Conservation (phyloP, 208 protist genomes). For the Porcisia hertigi region DNA sequence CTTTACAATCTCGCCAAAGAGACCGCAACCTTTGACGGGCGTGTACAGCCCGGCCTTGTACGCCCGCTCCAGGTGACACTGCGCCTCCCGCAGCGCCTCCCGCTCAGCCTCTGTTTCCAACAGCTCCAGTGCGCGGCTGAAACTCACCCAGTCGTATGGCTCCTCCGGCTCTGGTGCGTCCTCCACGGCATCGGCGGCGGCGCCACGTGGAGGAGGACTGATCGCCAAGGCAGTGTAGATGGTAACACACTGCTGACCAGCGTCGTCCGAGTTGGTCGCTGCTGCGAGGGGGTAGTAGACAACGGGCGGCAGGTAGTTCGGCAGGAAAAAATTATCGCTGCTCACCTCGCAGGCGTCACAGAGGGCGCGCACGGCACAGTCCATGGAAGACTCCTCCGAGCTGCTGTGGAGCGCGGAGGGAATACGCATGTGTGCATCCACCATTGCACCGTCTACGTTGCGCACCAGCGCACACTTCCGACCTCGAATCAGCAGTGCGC, state of each 20-base stretch:
- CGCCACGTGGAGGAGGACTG: constrained; percentile 51
- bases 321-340: constrained; percentile 82
- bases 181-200: constrained; percentile 57
- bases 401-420: constrained; percentile 43
- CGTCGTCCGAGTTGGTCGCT: neutral
- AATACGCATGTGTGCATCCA: constrained; percentile 31
- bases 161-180: constrained; percentile 57
- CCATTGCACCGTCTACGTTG: neutral
- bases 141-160: constrained; percentile 84
- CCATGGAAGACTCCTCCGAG: constrained; percentile 41
- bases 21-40: constrained; percentile 53
- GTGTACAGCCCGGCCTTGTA: constrained; percentile 58
- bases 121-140: constrained; percentile 39
- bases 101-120: constrained; percentile 47
- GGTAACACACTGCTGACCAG: constrained; percentile 37
- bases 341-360: constrained; percentile 83
- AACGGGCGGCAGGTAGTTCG: constrained; percentile 62
- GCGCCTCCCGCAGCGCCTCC: constrained; percentile 48
- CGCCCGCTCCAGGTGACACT: constrained; percentile 42
- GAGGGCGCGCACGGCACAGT: constrained; percentile 72
- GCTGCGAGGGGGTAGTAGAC: constrained; percentile 44
- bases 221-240: constrained; percentile 69
- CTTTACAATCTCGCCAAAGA: constrained; percentile 68
- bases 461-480: constrained; percentile 85
- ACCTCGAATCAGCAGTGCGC: constrained; percentile 75